phyloP scores from a whole-genome alignment of 352 stramenopile genomes.

The Phytophthora podocarpi region DNA sequence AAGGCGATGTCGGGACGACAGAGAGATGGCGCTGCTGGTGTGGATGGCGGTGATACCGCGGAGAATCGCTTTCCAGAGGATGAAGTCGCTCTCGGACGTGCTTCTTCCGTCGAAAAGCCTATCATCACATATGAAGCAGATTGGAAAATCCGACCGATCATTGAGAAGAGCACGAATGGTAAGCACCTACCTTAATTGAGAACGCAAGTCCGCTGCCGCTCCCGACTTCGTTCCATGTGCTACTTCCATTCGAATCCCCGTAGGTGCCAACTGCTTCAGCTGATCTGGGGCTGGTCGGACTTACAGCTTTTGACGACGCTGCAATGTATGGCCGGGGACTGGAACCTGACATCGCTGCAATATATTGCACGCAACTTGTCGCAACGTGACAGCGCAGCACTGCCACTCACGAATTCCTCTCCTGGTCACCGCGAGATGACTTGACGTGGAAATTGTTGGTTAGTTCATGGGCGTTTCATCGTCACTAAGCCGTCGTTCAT shows the following conservation, averaged over 20 bases:
- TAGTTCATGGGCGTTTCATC: constrained; percentile 22
- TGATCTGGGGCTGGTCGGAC: constrained; percentile 11
- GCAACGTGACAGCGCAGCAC: background rate
- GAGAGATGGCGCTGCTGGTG: constrained; percentile 30
- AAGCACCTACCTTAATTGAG: constrained; percentile 31
- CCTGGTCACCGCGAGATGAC: background rate
- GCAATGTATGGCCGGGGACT: constrained; percentile 9
- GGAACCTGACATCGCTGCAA: constrained; percentile 10
- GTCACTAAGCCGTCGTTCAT: background rate
- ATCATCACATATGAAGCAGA: background rate
- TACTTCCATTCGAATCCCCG: background rate
- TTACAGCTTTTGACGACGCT: constrained; percentile 9
- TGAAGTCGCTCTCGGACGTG: constrained; percentile 49
- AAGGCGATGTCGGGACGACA: constrained; percentile 13
- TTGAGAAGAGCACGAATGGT: too few species aligned
- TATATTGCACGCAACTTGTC: constrained; percentile 24
- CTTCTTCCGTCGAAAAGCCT: constrained; percentile 64
- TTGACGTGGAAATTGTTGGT: constrained; percentile 4
- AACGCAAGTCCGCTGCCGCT: constrained; percentile 19
- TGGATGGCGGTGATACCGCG: constrained; percentile 11
- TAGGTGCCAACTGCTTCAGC: constrained; percentile 2
- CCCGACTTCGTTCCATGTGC: constrained; percentile 10
- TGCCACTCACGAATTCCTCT: constrained; percentile 20
- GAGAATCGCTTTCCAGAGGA: constrained; percentile 39
- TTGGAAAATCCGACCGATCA: too few species aligned